phyloP scores from a whole-genome alignment of 2,329 filamentous ascomycete species.

The Pseudogymnoascus pannorum region DNA sequence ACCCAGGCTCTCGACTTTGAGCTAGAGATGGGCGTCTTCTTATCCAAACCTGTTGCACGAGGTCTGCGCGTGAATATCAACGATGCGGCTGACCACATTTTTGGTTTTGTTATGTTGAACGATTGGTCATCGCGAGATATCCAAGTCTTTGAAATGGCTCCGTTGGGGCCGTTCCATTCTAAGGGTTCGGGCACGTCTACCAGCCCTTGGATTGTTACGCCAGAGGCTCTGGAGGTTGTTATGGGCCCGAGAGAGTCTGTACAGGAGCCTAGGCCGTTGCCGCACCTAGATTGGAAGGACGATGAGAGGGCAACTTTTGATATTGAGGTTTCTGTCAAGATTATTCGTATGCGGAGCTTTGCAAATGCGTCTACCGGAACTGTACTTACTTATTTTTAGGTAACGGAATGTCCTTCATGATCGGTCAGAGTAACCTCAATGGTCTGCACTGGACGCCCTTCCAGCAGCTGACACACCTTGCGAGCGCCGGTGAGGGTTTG shows the following conservation, averaged over 20 bases:
- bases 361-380: not conserved
- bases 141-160: conserved; percentile 52
- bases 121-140: conserved; percentile 57
- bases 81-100: conserved; percentile 49
- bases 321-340: conserved; percentile 52
- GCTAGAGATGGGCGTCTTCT: conserved; percentile 13
- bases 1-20: conserved; percentile 29
- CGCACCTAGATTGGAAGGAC: conserved; percentile 38
- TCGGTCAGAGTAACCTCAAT: conserved; percentile 26
- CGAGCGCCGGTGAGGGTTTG: conserved; percentile 29
- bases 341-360: conserved; percentile 35
- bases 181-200: conserved; percentile 54
- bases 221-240: conserved; percentile 50
- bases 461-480: conserved; percentile 30
- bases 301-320: conserved; percentile 52
- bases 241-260: conserved; percentile 37
- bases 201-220: conserved; percentile 52
- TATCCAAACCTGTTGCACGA: conserved; percentile 39
- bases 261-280: conserved; percentile 46
- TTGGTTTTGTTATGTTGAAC: conserved; percentile 53
- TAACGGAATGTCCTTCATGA: conserved; percentile 34
- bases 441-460: conserved; percentile 34
- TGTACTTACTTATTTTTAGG: conserved; percentile 17
- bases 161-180: conserved; percentile 51
- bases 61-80: conserved; percentile 53